These are phyloP conservation scores for Blepharisma stoltei DNA, from an alignment of 73 alveolate species.

Conservation along the genomic window DNA sequence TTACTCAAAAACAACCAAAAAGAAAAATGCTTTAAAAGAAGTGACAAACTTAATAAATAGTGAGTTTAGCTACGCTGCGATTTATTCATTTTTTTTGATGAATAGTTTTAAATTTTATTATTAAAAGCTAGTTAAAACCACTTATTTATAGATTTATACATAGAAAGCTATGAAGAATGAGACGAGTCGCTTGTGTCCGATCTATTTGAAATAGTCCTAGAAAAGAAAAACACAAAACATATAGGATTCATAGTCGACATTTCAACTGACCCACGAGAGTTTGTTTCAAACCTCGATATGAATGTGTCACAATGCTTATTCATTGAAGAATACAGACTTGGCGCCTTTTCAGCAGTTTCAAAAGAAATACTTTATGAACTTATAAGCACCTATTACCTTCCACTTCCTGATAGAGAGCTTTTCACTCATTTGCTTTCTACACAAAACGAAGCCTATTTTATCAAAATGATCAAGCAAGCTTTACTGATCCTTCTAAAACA, in stretches of 20 bases:
- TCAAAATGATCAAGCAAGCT: background rate
- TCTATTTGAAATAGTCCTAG: too few species aligned
- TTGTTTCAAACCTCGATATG: background rate
- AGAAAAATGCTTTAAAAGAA: too few species aligned
- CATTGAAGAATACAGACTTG: background rate
- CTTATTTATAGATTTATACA: too few species aligned
- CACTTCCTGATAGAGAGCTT: background rate
- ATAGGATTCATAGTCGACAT: background rate
- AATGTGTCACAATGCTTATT: background rate
- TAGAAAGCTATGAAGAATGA: too few species aligned
- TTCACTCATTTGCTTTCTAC: background rate
- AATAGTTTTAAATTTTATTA: too few species aligned
- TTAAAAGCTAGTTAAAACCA: too few species aligned
- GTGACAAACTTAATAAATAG: too few species aligned
- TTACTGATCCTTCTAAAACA: background rate
- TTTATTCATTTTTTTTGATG: too few species aligned
- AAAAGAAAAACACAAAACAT: too few species aligned
- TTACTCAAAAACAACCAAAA: too few species aligned
- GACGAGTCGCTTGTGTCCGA: too few species aligned
- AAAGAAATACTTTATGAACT: background rate
- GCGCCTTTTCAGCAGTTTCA: background rate
- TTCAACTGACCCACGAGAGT: constrained; percentile 19
- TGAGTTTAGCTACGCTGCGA: too few species aligned
- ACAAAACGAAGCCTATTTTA: background rate
- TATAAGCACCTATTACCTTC: background rate